Evolutionary conservation across 2,329 filamentous ascomycete genomes (phyloP), one percentile per base, ranked within the genome.

Genomic region (Penicillium paneum): DNA sequence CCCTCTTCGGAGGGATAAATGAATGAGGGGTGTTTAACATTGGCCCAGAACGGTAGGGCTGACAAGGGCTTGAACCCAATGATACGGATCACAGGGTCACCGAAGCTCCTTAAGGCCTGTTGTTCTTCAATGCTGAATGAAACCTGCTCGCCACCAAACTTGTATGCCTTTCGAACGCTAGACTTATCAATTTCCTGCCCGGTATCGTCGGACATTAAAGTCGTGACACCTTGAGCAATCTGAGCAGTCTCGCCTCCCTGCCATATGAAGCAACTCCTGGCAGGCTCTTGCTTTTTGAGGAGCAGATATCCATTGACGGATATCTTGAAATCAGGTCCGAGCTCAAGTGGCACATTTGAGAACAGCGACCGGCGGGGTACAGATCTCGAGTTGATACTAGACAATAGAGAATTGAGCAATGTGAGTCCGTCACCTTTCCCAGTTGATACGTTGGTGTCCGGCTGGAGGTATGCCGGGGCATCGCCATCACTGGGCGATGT

Each of bases 231-330:
- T 12, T 83, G 79, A 1, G 85, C 92, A 53, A 97, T 87, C 67
- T 96, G 88, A 0, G 90, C 83, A 59, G 85, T 86, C 67, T 97
- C 92, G n/a, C 89, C 90, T 21, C 88, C 88, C 1, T 94, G 79
- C 82, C 89, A 97, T 59, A 99, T 85, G 67, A 91, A 97, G 67
- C 89, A 93, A 39, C 85, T 94, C 47, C 91, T 82, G 4, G 88
- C 87, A 12, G 91, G 88, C 46, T 85, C 83, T 70, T 97, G 93
- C 41, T 86, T 85, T 65, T 96, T 93, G 51, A 97, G 81, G 12
- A 97, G 76, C 47, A 96, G 90, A 75, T 93, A 99, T 6, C 94
- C 94, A 66, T 95, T 97, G 36, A 99, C 87, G 0, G 92, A 92
- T 50, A 99, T 96, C 40, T 81, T 86, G 24, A 99, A 77, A 1